These are phyloP conservation scores for Plasmodium reichenowi DNA, from an alignment of 169 alveolate genomes.

Conservation along the genomic window DNA sequence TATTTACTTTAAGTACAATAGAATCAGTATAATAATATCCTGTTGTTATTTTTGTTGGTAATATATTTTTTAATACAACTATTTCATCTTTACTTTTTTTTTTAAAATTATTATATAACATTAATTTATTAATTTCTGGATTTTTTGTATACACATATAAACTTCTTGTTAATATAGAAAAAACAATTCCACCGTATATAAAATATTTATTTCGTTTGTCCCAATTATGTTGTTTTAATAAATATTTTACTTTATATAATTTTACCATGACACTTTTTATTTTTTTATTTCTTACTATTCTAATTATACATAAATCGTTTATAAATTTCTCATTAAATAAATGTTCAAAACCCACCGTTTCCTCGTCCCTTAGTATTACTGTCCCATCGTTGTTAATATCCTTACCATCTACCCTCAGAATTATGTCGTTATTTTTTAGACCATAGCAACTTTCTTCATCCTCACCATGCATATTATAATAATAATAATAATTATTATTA, in stretches of 20 bases:
- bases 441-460: slow-evolving; percentile 25
- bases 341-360: slow-evolving; percentile 14
- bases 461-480: not conserved
- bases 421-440: slow-evolving; percentile 79
- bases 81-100: slow-evolving; percentile 79
- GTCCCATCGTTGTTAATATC: slow-evolving; percentile 90
- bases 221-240: slow-evolving; percentile 90
- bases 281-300: slow-evolving; percentile 13
- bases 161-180: slow-evolving; percentile 83
- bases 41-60: slow-evolving; percentile 85
- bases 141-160: slow-evolving; percentile 5
- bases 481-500: not conserved
- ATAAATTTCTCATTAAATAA: slow-evolving; percentile 14
- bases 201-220: slow-evolving; percentile 85
- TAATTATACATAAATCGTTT: slow-evolving; percentile 32
- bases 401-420: slow-evolving; percentile 85
- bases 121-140: slow-evolving; percentile 13
- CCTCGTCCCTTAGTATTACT: slow-evolving; percentile 83
- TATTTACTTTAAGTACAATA: slow-evolving; percentile 76
- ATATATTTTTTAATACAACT: slow-evolving; percentile 82
- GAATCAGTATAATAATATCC: slow-evolving; percentile 83
- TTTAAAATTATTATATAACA: slow-evolving; percentile 25
- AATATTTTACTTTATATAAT: slow-evolving; percentile 79
- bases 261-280: slow-evolving; percentile 13
- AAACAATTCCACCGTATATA: slow-evolving; percentile 90